Conservation (phyloP, 495 filamentous ascomycete species). For the Podospora australis region DNA sequence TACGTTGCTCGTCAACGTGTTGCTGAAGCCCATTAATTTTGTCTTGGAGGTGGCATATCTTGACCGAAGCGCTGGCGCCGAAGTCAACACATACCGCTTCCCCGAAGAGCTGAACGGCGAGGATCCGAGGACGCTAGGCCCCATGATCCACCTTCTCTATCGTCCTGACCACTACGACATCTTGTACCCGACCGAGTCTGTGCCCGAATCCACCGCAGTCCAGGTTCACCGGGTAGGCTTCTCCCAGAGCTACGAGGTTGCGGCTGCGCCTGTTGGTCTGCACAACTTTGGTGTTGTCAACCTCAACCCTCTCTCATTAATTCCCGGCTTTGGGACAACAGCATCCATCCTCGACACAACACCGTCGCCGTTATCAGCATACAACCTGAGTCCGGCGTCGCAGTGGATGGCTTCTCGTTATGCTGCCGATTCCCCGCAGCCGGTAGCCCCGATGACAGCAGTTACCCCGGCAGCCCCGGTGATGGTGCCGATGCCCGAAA, state of each 20-base stretch:
- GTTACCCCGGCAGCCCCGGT: conserved; percentile 15
- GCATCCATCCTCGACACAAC: conserved; percentile 20
- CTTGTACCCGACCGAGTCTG: conserved; percentile 65
- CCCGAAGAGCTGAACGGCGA: conserved; percentile 49
- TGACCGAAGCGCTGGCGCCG: conserved; percentile 74
- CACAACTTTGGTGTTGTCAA: conserved; percentile 31
- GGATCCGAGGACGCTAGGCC: conserved; percentile 38
- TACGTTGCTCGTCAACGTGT: conserved; percentile 65
- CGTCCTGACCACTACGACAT: conserved; percentile 87
- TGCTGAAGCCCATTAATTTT: conserved; percentile 74
- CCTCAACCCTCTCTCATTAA: conserved; percentile 37
- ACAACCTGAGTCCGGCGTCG: conserved; percentile 35
- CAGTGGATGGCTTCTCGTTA: conserved; percentile 36
- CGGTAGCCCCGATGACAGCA: conserved; percentile 12
- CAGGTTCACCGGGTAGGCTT: conserved; percentile 47
- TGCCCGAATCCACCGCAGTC: conserved; percentile 43
- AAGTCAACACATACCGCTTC: conserved; percentile 72
- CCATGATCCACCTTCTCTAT: conserved; percentile 49
- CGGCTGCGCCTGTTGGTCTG: conserved; percentile 32
- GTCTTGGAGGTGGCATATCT: conserved; percentile 85
- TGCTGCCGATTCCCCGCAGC: conserved; percentile 30
- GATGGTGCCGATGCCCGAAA: conserved; percentile 24
- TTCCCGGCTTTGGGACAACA: conserved; percentile 39
- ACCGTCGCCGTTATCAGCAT: conserved; percentile 28
- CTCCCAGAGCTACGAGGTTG: conserved; percentile 33